Conservation (phyloP, 768 basidiomycete genomes). For the Tricholoma hemisulphureum region DNA sequence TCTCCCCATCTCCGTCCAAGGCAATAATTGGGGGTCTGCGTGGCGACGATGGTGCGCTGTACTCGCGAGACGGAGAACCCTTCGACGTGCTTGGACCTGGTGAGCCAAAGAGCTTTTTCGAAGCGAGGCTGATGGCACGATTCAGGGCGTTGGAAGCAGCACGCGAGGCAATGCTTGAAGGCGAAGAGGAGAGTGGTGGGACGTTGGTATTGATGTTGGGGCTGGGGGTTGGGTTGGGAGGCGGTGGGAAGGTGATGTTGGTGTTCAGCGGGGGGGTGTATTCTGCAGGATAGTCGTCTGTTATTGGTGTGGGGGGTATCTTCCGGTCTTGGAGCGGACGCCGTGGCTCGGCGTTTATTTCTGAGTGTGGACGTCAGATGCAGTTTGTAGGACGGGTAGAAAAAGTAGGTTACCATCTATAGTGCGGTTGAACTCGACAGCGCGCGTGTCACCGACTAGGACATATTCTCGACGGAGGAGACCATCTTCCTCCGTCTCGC, state of each 20-base stretch:
- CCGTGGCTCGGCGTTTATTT: slow-evolving; percentile 60
- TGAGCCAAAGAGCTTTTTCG: slow-evolving; percentile 77
- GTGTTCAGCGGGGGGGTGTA: slow-evolving; percentile 28
- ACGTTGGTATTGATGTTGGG: slow-evolving; percentile 33
- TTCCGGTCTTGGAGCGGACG: slow-evolving; percentile 58
- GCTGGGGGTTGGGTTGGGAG: slow-evolving; percentile 44
- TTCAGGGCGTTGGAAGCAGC: slow-evolving; percentile 73
- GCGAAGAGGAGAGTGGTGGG: slow-evolving; percentile 65
- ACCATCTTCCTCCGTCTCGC: slow-evolving; percentile 83
- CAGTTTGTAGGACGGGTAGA: not conserved
- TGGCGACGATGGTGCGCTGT: slow-evolving; percentile 52
- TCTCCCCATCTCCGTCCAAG: slow-evolving; percentile 40
- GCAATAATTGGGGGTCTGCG: slow-evolving; percentile 55
- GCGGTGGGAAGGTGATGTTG: slow-evolving; percentile 68
- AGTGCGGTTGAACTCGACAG: slow-evolving; percentile 88
- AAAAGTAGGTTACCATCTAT: slow-evolving; percentile 71
- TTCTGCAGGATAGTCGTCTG: slow-evolving; percentile 44
- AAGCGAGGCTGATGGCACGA: slow-evolving; percentile 75
- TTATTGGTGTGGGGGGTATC: slow-evolving; percentile 46
- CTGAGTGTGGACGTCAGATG: slow-evolving; percentile 35
- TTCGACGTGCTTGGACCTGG: slow-evolving; percentile 32
- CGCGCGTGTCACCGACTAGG: slow-evolving; percentile 83
- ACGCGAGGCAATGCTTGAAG: slow-evolving; percentile 57
- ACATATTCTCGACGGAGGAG: slow-evolving; percentile 86
- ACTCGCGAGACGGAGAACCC: slow-evolving; percentile 39